Conservation (phyloP, 371 early-diverging fungal species). For the Mortierella sp. region DNA sequence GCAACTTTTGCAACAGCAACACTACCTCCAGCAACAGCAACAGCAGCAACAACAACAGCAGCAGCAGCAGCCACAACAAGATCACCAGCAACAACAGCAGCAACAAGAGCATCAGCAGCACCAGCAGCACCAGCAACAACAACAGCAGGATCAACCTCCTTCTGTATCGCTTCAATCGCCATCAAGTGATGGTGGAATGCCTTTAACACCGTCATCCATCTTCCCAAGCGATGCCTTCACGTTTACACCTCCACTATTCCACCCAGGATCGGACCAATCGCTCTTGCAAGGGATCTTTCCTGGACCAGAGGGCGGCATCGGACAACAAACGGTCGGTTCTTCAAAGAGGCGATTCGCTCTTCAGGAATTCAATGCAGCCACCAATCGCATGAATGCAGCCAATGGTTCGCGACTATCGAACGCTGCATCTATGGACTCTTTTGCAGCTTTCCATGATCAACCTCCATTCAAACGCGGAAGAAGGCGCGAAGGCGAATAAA, state of each 20-base stretch:
- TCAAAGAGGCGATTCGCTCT: slow-evolving; percentile 44
- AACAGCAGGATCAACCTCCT: slow-evolving; percentile 14
- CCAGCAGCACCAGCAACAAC: slow-evolving; percentile 23
- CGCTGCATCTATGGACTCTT: slow-evolving; percentile 37
- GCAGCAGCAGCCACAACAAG: slow-evolving; percentile 19
- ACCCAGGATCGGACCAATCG: slow-evolving; percentile 37
- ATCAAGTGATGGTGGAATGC: slow-evolving; percentile 11
- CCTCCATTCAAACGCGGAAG: slow-evolving; percentile 50
- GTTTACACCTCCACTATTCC: slow-evolving; percentile 45
- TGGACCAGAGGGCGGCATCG: slow-evolving; percentile 53
- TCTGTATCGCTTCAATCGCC: slow-evolving; percentile 25
- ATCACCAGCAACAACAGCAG: slow-evolving; percentile 23
- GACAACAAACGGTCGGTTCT: slow-evolving; percentile 48
- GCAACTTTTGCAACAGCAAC: slow-evolving; percentile 37
- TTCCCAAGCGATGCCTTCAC: slow-evolving; percentile 51
- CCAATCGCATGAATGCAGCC: slow-evolving; percentile 29
- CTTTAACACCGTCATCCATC: slow-evolving; percentile 22
- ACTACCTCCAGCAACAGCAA: slow-evolving; percentile 23
- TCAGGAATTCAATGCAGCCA: slow-evolving; percentile 37
- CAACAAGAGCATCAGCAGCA: slow-evolving; percentile 25
- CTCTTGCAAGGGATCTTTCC: slow-evolving; percentile 32
- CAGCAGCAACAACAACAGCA: slow-evolving; percentile 28
- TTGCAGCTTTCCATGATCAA: slow-evolving; percentile 37
- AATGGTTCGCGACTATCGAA: slow-evolving; percentile 27
- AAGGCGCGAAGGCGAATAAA: slow-evolving; percentile 45